phyloP scores from a whole-genome alignment of 805 yeast species.

The Teunomyces stri region DNA sequence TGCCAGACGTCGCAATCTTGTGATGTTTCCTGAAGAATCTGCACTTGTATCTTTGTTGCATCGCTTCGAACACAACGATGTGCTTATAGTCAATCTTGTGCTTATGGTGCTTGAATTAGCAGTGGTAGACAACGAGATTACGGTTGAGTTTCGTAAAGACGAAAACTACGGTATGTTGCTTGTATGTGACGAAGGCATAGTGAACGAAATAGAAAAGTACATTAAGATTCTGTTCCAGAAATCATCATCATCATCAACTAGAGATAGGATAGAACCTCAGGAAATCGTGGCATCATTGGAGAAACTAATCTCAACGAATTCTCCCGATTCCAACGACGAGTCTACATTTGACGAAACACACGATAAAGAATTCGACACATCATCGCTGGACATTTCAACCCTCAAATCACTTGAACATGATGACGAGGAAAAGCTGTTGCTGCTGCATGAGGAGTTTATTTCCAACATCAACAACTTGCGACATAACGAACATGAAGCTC shows the following conservation, averaged over 20 bases:
- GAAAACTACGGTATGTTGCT: conserved; percentile 27
- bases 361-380: conserved; percentile 10
- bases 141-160: conserved; percentile 28
- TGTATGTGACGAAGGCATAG: conserved; percentile 25
- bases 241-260: conserved; percentile 7
- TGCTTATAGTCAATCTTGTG: conserved; percentile 31
- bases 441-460: conserved; percentile 17
- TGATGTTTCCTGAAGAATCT: neutral
- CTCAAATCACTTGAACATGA: neutral
- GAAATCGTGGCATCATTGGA: conserved; percentile 1
- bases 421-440: conserved; percentile 3
- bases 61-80: conserved; percentile 18
- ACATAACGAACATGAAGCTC: conserved; percentile 22
- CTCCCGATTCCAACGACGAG: conserved; percentile 1
- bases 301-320: conserved; percentile 2
- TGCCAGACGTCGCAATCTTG: neutral
- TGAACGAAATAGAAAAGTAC: conserved; percentile 26
- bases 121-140: conserved; percentile 14
- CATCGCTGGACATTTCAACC: neutral
- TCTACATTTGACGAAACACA: conserved; percentile 5
- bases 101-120: conserved; percentile 23
- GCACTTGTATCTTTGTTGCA: neutral
- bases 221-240: conserved; percentile 17
- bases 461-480: conserved; percentile 24
- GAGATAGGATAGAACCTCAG: neutral